Base-by-base conservation (phyloP, 305 asterid species). In the Fraxinus sp. region DNA sequence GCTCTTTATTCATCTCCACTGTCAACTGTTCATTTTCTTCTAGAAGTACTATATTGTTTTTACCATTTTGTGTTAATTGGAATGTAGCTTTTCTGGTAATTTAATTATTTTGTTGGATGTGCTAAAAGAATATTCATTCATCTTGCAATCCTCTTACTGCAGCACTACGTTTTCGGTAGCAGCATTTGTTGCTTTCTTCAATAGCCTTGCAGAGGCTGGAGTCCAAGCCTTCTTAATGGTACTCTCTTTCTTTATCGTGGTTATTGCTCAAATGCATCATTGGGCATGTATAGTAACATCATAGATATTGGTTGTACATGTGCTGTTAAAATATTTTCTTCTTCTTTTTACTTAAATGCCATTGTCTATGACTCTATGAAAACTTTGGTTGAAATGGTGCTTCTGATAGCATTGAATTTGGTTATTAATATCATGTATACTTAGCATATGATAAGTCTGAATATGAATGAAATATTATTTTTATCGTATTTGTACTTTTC, bases 161-260 rank as follows among this genome's bases (percentile, higher is more conserved):
- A 90, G 93, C 83, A 11, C 55, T 28, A 87, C 90, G 64, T 88
- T 90, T 84, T 85, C 91, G 55, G 68, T 87, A 73, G 89, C 88
- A 41, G 90, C 91, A 77, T 46, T 86, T 83, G 90, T 91, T 72
- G 89, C 91, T 14, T 91, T 91, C 84, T 91, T 91, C 89, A 87
- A 83, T 73, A 90, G 93, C 78, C 87, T 91, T 80, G 94, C 91
- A 3, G 92, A 90, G 82, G 90, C 91, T 0, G 95, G 93, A 57
- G 77, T 89, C 37, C 82, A 86, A 30, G 83, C 92, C 77, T 88
- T 88, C 88, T 80, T 91, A 78, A 84, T 88, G 93, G 94, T 91
- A 74, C 72, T 73, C 26, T 11, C 77, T 78, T 37, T 71, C 78
- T 52, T 68, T 75, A 13, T 14, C 33, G 37, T 9, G 24, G 8